Evolutionary conservation across 768 basidiomycete species (phyloP), one percentile per base, ranked within the genome.

Genomic region (Pulveroboletus sp.): DNA sequence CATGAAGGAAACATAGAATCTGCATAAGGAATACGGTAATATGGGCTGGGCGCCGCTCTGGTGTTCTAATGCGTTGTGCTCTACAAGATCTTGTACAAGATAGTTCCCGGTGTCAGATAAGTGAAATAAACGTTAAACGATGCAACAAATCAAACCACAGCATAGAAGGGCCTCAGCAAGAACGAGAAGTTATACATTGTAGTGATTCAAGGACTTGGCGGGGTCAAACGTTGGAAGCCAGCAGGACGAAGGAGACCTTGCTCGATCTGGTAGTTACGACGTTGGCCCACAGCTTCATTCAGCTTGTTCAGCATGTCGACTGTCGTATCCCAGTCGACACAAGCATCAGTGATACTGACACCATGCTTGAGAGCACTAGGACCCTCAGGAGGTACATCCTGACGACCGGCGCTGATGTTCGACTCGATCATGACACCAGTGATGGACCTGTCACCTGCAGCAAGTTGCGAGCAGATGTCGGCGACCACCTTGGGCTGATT

Each of bases 361-460:
- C 90, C 90, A 49, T 84, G 73, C 68, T 87, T 90, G 57, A 93
- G 77, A 9, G 65, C 78, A 16, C 70, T 56, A 0, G 86, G 85
- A 7, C 93, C 88, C 36, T 73, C 76, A 3, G 76, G 56, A 2
- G 95, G 93, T 13, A 95, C 88, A 58, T 93, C 88, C 72, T 99
- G 95, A 51, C 84, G 75, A 17, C 95, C 95, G 43, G 85, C 86
- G 63, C 89, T 86, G 70, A 99, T 85, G 68, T 97, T 88, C 12
- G 86, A 89, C 72, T 99, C 95, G 64, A 99, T 81, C 95, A 99
- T 98, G 49, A 97, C 92, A 39, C 95, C 95, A 5, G 90, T 90
- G 69, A 99, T 86, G 59, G 77, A 74, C 50, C 68, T 75, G 47
- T 77, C 73, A 23, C 91, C 91, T 7, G 78, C 77, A 6, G 67